Percentiles rank a stretch among this genome's conserved stretches.
phyloP scores from a whole-genome alignment of 208 protist species.

The Acanthamoeba royreba region DNA sequence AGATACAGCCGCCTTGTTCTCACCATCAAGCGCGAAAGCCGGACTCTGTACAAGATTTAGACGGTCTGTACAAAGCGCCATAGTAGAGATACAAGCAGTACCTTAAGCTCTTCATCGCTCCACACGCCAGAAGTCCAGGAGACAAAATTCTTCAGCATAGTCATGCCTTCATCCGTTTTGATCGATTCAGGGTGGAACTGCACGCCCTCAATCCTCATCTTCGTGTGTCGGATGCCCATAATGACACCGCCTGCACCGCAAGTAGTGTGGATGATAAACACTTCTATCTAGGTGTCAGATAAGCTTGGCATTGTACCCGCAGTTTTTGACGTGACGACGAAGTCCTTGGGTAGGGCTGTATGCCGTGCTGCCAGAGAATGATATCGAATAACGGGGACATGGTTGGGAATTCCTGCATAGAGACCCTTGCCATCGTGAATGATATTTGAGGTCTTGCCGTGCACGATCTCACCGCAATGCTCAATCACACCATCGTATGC shows the following conservation, averaged over 20 bases:
- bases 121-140: not conserved
- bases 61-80: not conserved
- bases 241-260: slow-evolving; percentile 50
- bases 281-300: not conserved
- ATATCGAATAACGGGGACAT: slow-evolving; percentile 63
- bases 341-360: slow-evolving; percentile 8
- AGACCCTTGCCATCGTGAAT: slow-evolving; percentile 63
- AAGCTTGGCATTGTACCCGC: not conserved
- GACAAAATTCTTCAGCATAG: slow-evolving; percentile 54
- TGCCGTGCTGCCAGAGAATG: slow-evolving; percentile 63
- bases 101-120: not conserved
- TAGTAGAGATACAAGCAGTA: not conserved
- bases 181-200: slow-evolving; percentile 77
- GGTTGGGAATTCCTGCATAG: slow-evolving; percentile 44
- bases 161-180: slow-evolving; percentile 68
- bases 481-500: slow-evolving; percentile 59
- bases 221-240: slow-evolving; percentile 72
- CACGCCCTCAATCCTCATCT: slow-evolving; percentile 61
- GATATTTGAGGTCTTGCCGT: slow-evolving; percentile 69
- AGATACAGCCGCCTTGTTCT: not conserved
- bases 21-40: not conserved
- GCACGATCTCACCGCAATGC: slow-evolving; percentile 63
- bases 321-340: slow-evolving; percentile 51
- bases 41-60: not conserved
- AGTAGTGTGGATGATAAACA: not conserved